Evolutionary conservation across 352 stramenopile species (phyloP), one percentile per base, ranked within the genome.

Genomic region (Phytophthora sansomeana): DNA sequence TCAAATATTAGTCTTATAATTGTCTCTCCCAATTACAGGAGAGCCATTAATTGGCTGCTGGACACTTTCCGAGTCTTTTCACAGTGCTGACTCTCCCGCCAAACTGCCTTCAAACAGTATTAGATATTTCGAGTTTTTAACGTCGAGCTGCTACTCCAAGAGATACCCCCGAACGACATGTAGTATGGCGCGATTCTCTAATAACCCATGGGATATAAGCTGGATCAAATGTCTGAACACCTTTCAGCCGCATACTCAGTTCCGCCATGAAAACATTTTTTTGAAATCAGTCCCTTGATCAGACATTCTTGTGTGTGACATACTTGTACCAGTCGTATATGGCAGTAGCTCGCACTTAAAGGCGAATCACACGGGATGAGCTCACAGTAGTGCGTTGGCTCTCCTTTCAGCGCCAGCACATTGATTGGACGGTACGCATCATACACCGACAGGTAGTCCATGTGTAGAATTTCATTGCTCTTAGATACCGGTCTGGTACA

Each of bases 261-360:
- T 70, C 41, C 33, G 30, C 52, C 52, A 78, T 58, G 16, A 75
- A 17, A 6, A 35, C n/a, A 16, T n/a, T n/a, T 56, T 69, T 29
- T 62, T 65, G 24, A 67, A 74, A 29, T 70, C 53, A 1, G 24
- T 56, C 4, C 35, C 66, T 26, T 65, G 35, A 19, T 74, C 58
- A 1, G 58, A 63, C 8, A 58, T 36, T 19, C 50, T 49, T 14
- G 14, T 43, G 0, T n/a, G 19, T 6, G 60, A 53, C n/a, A 58
- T 24, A 6, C 59, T 69, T 73, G 58, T 58, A 42, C 65, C 58
- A 69, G 32, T 64, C 50, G 3, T 69, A 26, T 14, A 62, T 51
- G 33, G 46, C 59, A 3, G 21, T 32, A 13, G 48, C 46, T 26
- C 2, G 13, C 10, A 48, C 33, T 47, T 11, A 36, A 63, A 26